Evolutionary conservation across 129 eudicot species (phyloP).

Genomic region (Erigeron canadensis): DNA sequence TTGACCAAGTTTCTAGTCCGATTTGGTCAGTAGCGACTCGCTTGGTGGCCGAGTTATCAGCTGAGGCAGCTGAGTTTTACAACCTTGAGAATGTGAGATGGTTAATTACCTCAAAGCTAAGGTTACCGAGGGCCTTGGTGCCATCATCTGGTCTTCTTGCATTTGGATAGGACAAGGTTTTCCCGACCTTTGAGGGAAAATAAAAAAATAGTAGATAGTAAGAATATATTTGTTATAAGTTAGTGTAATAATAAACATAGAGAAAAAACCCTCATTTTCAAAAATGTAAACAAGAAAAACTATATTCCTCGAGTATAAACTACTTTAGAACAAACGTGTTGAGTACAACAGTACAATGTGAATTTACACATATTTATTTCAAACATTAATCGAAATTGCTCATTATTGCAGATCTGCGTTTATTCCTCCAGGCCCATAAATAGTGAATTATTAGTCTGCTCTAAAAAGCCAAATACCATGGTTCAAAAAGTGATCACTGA

Average conservation of each 20-base stretch:
- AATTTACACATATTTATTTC: too few species aligned
- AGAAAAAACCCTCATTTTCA: neutral
- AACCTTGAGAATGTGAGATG: too few species aligned
- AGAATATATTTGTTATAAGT: neutral
- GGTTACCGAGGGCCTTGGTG: slow-evolving; percentile 59
- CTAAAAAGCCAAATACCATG: neutral
- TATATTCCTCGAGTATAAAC: neutral
- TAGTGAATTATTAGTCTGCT: too few species aligned
- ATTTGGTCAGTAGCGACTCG: too few species aligned
- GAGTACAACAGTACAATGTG: too few species aligned
- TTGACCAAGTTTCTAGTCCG: too few species aligned
- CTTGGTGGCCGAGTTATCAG: too few species aligned
- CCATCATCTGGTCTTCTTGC: slow-evolving; percentile 69
- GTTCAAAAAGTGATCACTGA: neutral
- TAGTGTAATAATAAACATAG: neutral
- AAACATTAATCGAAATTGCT: too few species aligned
- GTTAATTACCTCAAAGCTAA: slow-evolving; percentile 59
- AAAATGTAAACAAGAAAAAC: neutral
- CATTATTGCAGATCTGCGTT: too few species aligned
- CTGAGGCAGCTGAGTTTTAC: too few species aligned
- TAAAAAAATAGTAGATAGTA: neutral
- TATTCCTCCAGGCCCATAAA: too few species aligned
- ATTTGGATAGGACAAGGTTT: slow-evolving; percentile 57
- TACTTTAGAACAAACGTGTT: neutral
- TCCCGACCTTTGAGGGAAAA: slow-evolving; percentile 58